phyloP scores from a whole-genome alignment of 148 eudicot species.

The Mesembryanthemum crystallinum region DNA sequence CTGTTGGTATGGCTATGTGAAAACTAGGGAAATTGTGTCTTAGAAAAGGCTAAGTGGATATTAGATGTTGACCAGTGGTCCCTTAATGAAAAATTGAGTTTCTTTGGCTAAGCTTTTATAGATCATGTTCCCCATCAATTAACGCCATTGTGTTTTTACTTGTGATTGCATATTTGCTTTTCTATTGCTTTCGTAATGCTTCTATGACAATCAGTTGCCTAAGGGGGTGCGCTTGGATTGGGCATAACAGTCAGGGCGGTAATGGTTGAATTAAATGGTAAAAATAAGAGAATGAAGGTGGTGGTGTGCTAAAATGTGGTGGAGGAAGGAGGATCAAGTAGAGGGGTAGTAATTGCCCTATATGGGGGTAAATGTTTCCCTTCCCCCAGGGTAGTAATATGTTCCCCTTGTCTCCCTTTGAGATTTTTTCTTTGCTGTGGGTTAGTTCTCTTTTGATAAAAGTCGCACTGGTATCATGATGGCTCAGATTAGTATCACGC shows the following conservation, averaged over 20 bases:
- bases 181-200: not conserved
- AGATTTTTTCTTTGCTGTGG: no score
- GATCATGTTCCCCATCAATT: not conserved
- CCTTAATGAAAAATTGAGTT: not conserved
- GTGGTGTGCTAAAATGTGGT: no score
- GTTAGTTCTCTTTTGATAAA: no score
- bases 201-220: not conserved
- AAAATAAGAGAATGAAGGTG: no score
- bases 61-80: not conserved
- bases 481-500: no score
- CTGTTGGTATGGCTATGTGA: conserved; percentile 7
- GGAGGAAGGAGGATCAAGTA: no score
- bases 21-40: not conserved
- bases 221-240: not conserved
- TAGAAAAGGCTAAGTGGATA: not conserved
- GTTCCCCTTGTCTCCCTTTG: no score
- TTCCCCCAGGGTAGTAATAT: no score
- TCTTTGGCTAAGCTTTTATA: not conserved
- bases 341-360: no score
- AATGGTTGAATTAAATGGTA: not conserved
- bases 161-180: not conserved
- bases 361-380: no score
- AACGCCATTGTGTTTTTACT: not conserved
- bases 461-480: no score
- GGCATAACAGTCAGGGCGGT: not conserved